A percentile compares a stretch with the other conserved stretches of the same genome.
phyloP scores from a whole-genome alignment of 2,329 filamentous ascomycete genomes.

The Scleromitrula shiraiana region DNA sequence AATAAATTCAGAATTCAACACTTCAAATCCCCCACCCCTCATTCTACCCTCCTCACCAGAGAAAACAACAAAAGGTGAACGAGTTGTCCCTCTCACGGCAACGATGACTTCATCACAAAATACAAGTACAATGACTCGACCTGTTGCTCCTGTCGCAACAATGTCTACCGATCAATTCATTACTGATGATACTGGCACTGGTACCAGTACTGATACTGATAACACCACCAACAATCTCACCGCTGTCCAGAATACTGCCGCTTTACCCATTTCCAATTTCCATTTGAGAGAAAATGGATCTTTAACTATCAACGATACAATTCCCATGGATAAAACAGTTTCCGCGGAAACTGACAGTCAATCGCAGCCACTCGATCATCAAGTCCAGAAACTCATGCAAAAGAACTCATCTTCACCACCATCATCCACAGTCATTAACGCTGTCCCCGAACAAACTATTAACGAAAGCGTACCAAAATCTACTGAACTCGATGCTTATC shows the following conservation, averaged over 20 bases:
- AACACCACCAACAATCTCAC: neutral
- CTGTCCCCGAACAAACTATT: no score
- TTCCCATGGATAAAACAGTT: neutral
- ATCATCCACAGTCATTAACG: no score
- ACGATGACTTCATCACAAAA: conserved; percentile 30
- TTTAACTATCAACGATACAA: no score
- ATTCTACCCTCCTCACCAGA: neutral
- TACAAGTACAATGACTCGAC: conserved; percentile 7
- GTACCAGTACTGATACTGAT: neutral
- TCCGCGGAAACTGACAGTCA: neutral
- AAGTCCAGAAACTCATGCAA: neutral
- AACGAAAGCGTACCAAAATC: no score
- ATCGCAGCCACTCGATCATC: neutral
- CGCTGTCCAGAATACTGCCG: neutral
- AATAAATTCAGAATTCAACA: neutral
- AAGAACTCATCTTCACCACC: no score
- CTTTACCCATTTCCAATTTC: neutral
- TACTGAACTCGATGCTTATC: no score
- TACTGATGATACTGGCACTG: no score
- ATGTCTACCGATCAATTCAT: conserved; percentile 1
- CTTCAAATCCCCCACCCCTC: neutral
- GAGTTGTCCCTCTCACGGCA: conserved; percentile 29
- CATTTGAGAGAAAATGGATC: neutral
- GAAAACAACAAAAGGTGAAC: conserved; percentile 20
- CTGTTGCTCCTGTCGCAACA: conserved; percentile 6